Evolutionary conservation across 106 monocot genomes (phyloP), one percentile per base, ranked within the genome.

Genomic region (Posidonia australis): DNA sequence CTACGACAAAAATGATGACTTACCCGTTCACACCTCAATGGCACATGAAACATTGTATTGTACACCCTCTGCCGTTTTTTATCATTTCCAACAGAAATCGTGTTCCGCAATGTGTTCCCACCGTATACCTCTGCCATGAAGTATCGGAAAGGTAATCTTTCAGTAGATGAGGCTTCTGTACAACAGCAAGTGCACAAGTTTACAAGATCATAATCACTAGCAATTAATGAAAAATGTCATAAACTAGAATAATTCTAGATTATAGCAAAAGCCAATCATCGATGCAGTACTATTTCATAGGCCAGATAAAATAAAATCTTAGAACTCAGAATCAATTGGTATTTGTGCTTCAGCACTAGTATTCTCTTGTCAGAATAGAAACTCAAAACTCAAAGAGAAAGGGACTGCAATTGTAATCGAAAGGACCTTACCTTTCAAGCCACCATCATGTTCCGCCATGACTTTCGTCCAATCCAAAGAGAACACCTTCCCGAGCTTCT

Each of bases 1-100:
- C 48, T 54, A 16, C 18, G 24, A 31, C 14, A 31, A 30, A 76
- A 72, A 25, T 48, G 46, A 19, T 56, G 36, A 61, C 43, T 36
- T 90, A 96, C 94, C 86, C 83, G 73, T 82, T 96, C 94, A 70
- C 94, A 96, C 80, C 90, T 83, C 80, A 84, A 69, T 46, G 94
- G 94, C 44, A 96, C 82, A 75, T 90, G 84, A 71, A 96, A 96
- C 86, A 96, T 87, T 41, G 90, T 90, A 62, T 96, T 87, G 51
- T 96, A 96, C 54, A 96, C 94, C 58, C 80, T 71, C 44, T 96
- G 94, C 24, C 94, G 69, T 68, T 96, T 87, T 76, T 87, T 90
- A 29, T 86, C 94, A 75, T 90, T 96, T 46, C 94, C 94, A 20
- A 70, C 86, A 49, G 94, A 78, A 60, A 90, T 84, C 51, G 94